Evolutionary conservation across 2,329 filamentous ascomycete species (phyloP).

Genomic region (Penicillium sp.): DNA sequence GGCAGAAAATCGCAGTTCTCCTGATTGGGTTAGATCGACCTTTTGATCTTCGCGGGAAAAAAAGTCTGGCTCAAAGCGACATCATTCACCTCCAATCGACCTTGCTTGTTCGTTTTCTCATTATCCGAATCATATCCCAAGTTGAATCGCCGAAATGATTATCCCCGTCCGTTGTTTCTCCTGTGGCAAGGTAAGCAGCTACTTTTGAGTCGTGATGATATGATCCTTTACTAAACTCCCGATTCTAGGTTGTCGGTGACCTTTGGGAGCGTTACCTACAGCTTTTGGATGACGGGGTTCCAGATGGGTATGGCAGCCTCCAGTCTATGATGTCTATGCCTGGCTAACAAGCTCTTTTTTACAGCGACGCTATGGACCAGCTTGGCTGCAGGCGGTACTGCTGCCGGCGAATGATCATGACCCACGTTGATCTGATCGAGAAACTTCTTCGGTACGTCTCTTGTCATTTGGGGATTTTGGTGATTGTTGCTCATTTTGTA

Average conservation of each 20-base stretch:
- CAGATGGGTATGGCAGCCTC: constrained; percentile 61
- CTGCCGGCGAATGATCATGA: constrained; percentile 99
- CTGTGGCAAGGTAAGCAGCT: constrained; percentile 81
- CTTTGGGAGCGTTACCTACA: constrained; percentile 95
- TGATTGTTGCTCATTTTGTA: not conserved
- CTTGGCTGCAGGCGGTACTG: constrained; percentile 94
- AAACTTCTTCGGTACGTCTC: constrained; percentile 82
- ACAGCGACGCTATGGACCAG: constrained; percentile 91
- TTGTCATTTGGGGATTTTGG: not conserved
- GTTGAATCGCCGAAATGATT: constrained; percentile 64
- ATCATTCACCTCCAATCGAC: constrained; percentile 8
- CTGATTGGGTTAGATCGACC: constrained; percentile 7
- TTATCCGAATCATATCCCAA: not conserved
- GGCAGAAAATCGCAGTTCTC: constrained; percentile 18
- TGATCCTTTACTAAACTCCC: constrained; percentile 12
- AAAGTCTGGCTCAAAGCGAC: constrained; percentile 11
- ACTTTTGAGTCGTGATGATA: constrained; percentile 14
- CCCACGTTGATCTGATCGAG: constrained; percentile 97
- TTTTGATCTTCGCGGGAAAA: constrained; percentile 6
- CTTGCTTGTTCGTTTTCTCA: constrained; percentile 4
- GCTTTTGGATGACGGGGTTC: constrained; percentile 73
- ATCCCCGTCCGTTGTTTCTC: constrained; percentile 98
- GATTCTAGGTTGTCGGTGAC: constrained; percentile 80
- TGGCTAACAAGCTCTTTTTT: constrained; percentile 14
- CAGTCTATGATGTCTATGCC: not conserved